Base-by-base conservation (phyloP, 306 rosid genomes). In the Benincasa hispida region DNA sequence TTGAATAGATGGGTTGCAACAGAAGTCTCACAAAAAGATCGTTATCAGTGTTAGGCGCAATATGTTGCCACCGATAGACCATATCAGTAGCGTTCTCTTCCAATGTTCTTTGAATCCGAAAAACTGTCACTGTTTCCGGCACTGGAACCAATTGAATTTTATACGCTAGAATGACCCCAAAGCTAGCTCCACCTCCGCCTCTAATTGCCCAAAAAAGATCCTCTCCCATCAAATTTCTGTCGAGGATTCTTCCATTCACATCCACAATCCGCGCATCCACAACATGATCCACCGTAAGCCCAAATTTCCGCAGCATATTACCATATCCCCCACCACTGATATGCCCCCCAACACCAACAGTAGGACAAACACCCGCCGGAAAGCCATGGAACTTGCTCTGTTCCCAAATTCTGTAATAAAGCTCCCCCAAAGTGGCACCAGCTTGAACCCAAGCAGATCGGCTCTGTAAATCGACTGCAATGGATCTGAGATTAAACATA, bases 251-350 rank as follows among this genome's bases (percentile, higher is more conserved):
- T 10, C 93, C 96, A 14, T 83, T 75, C 2, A 82, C 92, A 63
- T 86, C 82, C 3, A 91, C 80, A 15, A 89, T 76, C 25, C 13
- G 68, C 0, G 93, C 93, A 53, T 89, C 91, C 2, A 37, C 41
- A 37, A 37, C 41, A 37, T 37, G 41, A 37, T 37, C 45, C 45
- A 39, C 45, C 45, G 12, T 8, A 39, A 39, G 45, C 45, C 12
- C 45, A 39, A 39, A 39, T 39, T 39, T 39, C 45, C 45, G 86
- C 45, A 9, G 85, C 87, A 63, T 85, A 47, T 47, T 47, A 47
- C 98, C 98, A 48, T 87, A 90, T 4, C 89, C 97, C 5, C 97
- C 97, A 6, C 97, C 97, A 3, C 91, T 88, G 0, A 92, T 74
- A 34, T 84, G 97, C 13, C 97, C 96, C 0, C 96, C 93, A n/a